Base-by-base conservation (phyloP, 2,329 filamentous ascomycete genomes). In the Fusarium devonianum region DNA sequence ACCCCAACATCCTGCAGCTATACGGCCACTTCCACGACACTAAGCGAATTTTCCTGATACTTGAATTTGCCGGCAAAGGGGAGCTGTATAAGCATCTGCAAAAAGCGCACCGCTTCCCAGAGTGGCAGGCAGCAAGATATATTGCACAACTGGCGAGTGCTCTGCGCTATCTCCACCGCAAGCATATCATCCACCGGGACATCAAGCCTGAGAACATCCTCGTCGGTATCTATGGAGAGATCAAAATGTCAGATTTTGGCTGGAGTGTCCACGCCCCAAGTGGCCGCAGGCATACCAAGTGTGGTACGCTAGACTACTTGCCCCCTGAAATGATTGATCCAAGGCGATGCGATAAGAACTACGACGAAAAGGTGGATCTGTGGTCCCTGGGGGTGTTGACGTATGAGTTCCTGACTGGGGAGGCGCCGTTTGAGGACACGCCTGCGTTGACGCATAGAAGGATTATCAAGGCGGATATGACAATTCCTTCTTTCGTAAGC, bases 21-120 rank as follows among this genome's bases (percentile, higher is more conserved):
- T 89, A 84, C 65, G 85, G 86, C 19, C 85, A 88, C 67, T 90
- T 89, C 72, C 86, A 89, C 67, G 87, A 89, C 66, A 82, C 78
- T 59, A 87, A 87, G 69, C 80, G 87, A 23, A 84, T 90, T 53
- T 89, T 89, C 70, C 72, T 90, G 41, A 88, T 89, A 50, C 77
- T 89, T 17, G 87, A 89, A 64, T 89, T 86, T 59, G 87, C 87
- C 5, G 85, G 66, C 23, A 56, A 58, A 35, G 87, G 87, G 39
- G 87, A 89, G 65, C 73, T 89, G 22, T 90, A 89, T 72, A 89
- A 89, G 73, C 84, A 88, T 63, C 74, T 90, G 41, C 78, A 85
- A 40, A 82, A 82, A 62, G 86, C 85, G 59, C 78, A 82, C 66
- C 79, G 81, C 32, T 90, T 89, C 64, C 80, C 84, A 0, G 87